These are phyloP conservation scores for Puccinia coronata DNA, from an alignment of 1,284 basidiomycete genomes.

Conservation along the genomic window DNA sequence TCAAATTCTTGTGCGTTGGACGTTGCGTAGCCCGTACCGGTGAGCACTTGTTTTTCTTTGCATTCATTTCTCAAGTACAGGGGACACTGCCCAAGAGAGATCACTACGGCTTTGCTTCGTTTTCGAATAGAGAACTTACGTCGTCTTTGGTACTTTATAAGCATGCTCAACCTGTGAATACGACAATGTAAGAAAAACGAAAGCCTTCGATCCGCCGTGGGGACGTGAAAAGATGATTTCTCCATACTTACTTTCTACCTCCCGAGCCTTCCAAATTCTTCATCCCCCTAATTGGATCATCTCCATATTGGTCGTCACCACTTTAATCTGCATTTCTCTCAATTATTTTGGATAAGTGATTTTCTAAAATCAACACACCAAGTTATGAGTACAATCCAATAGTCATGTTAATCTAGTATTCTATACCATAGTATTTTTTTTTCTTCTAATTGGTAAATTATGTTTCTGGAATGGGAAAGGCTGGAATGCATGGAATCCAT, in stretches of 20 bases:
- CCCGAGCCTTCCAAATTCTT: background rate
- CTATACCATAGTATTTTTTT: no score
- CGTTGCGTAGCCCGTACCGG: slow-evolving; percentile 12
- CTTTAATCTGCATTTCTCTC: background rate
- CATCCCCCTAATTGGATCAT: background rate
- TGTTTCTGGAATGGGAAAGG: no score
- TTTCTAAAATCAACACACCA: background rate
- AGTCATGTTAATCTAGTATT: no score
- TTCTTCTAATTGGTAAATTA: no score
- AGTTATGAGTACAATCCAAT: no score
- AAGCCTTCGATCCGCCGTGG: slow-evolving; percentile 21
- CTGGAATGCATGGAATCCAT: no score
- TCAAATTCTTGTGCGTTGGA: slow-evolving; percentile 26
- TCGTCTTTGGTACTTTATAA: background rate
- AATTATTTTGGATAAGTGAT: no score
- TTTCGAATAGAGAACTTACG: background rate
- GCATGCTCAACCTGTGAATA: slow-evolving; percentile 20
- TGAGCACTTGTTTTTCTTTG: background rate
- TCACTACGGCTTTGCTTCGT: no score
- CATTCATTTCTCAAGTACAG: background rate
- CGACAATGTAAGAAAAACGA: slow-evolving; percentile 26
- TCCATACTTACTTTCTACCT: background rate
- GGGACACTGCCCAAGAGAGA: no score
- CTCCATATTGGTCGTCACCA: background rate
- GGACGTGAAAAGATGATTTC: background rate